Conservation (phyloP, 2,329 filamentous ascomycete genomes). For the Pseudogymnoascus sp. region DNA sequence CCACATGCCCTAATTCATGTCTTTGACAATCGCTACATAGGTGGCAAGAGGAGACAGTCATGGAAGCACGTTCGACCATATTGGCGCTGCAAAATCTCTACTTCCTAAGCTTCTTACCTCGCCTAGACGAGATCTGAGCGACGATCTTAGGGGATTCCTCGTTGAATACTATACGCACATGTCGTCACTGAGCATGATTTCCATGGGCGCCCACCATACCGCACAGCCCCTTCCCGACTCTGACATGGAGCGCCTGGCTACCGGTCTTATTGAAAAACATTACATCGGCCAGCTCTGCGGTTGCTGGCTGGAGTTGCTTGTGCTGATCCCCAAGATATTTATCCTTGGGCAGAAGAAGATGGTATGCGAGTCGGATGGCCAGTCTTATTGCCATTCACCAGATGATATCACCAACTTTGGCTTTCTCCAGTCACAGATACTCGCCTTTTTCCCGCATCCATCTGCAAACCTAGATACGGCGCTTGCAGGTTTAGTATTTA, state of each 20-base stretch:
- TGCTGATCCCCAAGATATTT: conserved; percentile 34
- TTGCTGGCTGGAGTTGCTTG: conserved; percentile 34
- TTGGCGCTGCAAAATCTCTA: conserved; percentile 37
- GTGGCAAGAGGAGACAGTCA: conserved; percentile 37
- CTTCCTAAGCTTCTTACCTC: conserved; percentile 32
- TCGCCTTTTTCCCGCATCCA: conserved; percentile 33
- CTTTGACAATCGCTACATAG: conserved; percentile 23
- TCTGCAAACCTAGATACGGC: conserved; percentile 32
- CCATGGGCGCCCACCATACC: conserved; percentile 30
- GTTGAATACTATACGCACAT: conserved; percentile 43
- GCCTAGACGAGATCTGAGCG: conserved; percentile 28
- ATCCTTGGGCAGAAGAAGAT: conserved; percentile 36
- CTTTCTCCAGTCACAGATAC: conserved; percentile 35
- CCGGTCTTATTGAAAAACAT: conserved; percentile 24
- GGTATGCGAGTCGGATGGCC: conserved; percentile 24
- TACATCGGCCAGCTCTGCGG: conserved; percentile 34
- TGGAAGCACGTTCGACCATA: conserved; percentile 39
- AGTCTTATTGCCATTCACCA: conserved; percentile 26
- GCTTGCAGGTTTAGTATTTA: conserved; percentile 36
- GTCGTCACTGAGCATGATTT: conserved; percentile 39
- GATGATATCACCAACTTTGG: conserved; percentile 38
- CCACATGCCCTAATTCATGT: not conserved
- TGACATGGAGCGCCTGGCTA: conserved; percentile 28
- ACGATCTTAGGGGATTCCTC: conserved; percentile 36
- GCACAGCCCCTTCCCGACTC: conserved; percentile 28